Conservation (phyloP, 2,329 filamentous ascomycete genomes). For the Lasiodiplodia theobromae region DNA sequence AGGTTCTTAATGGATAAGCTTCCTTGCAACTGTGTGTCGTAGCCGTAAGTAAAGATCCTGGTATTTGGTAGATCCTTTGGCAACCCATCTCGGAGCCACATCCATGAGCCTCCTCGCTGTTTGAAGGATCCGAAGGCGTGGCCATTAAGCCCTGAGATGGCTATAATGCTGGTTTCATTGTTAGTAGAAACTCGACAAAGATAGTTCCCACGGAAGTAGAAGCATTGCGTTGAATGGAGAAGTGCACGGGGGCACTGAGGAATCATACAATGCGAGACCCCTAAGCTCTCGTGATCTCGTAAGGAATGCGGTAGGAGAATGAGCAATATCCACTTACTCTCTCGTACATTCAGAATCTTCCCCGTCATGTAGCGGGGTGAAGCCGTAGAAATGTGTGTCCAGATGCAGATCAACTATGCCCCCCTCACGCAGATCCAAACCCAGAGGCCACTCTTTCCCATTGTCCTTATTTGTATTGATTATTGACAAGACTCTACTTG, state of each 20-base stretch:
- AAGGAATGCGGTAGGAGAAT: no score
- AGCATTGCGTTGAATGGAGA: no score
- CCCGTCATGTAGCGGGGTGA: background rate
- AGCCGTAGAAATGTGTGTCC: background rate
- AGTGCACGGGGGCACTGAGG: no score
- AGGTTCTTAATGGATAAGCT: background rate
- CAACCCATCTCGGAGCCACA: slow-evolving; percentile 5
- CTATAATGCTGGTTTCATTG: background rate
- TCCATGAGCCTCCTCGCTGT: background rate
- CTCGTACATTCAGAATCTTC: background rate
- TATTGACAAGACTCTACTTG: background rate
- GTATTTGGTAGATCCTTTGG: background rate
- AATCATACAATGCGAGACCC: no score
- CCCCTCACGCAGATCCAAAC: background rate
- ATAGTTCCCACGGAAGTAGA: no score
- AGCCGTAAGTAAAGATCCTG: background rate
- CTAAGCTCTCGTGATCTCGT: no score
- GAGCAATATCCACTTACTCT: background rate
- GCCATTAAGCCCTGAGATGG: background rate
- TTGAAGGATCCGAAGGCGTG: slow-evolving; percentile 6
- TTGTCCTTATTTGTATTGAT: no score
- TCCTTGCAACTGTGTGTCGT: background rate
- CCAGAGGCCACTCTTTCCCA: background rate
- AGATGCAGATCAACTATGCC: background rate
- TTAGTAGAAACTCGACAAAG: no score